phyloP scores from a whole-genome alignment of 768 basidiomycete genomes.

The Pisolithus marmoratus region DNA sequence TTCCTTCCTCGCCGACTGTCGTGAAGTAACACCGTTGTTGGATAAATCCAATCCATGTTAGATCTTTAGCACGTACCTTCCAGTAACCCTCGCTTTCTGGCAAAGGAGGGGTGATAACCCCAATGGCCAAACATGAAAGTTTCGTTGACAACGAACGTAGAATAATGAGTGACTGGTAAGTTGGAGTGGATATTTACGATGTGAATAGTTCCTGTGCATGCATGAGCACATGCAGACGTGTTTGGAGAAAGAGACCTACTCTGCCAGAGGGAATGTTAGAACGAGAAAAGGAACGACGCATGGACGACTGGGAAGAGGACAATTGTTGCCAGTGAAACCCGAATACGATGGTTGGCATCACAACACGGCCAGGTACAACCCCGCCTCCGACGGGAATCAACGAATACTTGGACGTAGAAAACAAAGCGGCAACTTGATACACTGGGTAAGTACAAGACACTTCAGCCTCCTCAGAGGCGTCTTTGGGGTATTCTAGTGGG shows the following conservation, averaged over 20 bases:
- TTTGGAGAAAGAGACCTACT: neutral
- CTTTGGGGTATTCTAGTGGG: constrained; percentile 21
- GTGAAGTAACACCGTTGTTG: no score
- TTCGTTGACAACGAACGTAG: constrained; percentile 10
- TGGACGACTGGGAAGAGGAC: neutral
- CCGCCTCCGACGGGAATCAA: neutral
- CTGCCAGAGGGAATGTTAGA: constrained; percentile 1
- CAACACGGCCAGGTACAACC: no score
- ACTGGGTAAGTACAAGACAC: neutral
- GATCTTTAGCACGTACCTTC: constrained; percentile 19
- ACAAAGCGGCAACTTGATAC: no score
- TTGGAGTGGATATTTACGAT: neutral
- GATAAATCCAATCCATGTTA: neutral
- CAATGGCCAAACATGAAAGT: constrained; percentile 16
- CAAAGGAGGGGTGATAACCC: constrained; percentile 13
- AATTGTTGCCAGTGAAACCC: neutral
- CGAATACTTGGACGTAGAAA: no score
- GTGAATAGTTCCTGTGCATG: neutral
- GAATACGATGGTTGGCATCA: no score
- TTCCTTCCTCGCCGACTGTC: no score
- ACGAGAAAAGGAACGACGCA: neutral
- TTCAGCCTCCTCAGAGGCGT: neutral
- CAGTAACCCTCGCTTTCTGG: constrained; percentile 22
- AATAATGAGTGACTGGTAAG: constrained; percentile 19
- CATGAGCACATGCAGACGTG: constrained; percentile 1